phyloP scores from a whole-genome alignment of 352 stramenopile species.

The Pythium insidiosum region DNA sequence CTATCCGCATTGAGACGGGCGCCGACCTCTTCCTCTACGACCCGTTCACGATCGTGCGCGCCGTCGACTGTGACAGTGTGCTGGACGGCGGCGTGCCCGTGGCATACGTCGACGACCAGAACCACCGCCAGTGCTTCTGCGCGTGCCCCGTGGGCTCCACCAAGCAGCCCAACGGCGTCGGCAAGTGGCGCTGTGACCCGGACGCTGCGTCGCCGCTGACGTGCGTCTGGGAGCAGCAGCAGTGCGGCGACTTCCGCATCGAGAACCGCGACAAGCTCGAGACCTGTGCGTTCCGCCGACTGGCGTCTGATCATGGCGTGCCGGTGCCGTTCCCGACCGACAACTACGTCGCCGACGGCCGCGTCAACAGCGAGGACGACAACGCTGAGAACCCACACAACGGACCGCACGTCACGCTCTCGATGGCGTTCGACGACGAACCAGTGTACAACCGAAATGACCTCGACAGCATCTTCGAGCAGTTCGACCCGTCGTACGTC shows the following conservation, averaged over 20 bases:
- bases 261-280: not conserved
- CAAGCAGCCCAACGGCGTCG: not conserved
- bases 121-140: conserved; percentile 33
- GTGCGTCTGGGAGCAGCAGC: not conserved
- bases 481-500: not conserved
- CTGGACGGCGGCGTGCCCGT: conserved; percentile 27
- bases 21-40: not conserved
- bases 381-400: conserved; percentile 3
- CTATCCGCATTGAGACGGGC: not conserved
- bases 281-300: conserved; percentile 18
- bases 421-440: not conserved
- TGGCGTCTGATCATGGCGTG: conserved; percentile 22
- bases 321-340: conserved; percentile 42
- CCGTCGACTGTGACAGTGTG: conserved; percentile 15
- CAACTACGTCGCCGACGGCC: conserved; percentile 43
- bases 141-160: conserved; percentile 20
- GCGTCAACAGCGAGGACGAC: conserved; percentile 17
- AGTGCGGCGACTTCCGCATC: not conserved
- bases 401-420: conserved; percentile 2
- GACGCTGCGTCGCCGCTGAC: too few species aligned
- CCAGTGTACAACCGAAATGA: not conserved
- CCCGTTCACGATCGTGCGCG: conserved; percentile 21
- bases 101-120: conserved; percentile 19
- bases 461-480: not conserved
- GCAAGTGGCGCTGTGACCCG: not conserved